Conservation (phyloP, 352 stramenopile genomes). For the Phytophthora vignae region DNA sequence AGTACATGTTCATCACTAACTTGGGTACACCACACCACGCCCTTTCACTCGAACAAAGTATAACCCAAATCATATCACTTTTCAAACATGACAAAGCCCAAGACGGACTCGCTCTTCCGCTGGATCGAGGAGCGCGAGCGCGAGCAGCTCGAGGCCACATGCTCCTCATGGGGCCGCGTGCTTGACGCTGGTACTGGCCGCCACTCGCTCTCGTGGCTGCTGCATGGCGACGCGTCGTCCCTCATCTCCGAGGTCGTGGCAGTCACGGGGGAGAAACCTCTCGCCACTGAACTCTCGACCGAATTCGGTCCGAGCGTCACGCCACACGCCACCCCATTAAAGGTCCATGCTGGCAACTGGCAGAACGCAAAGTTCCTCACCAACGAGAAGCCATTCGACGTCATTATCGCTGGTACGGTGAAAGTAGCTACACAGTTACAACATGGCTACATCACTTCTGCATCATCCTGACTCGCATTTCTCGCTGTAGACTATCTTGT, state of each 20-base stretch:
- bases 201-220: constrained; percentile 92
- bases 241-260: constrained; percentile 58
- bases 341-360: constrained; percentile 79
- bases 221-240: constrained; percentile 33
- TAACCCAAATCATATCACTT: background rate
- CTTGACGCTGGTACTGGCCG: constrained; percentile 91
- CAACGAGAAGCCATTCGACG: constrained; percentile 71
- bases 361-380: constrained; percentile 68
- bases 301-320: constrained; percentile 48
- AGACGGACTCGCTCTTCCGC: constrained; percentile 78
- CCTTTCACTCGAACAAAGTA: background rate
- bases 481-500: constrained; percentile 87
- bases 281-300: constrained; percentile 50
- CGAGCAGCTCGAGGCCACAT: constrained; percentile 19
- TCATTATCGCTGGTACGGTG: constrained; percentile 70
- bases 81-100: constrained; percentile 36
- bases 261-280: constrained; percentile 74
- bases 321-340: constrained; percentile 40
- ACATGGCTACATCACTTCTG: constrained; percentile 2
- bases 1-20: background rate
- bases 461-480: background rate
- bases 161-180: constrained; percentile 65
- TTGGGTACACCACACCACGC: constrained; percentile 7
- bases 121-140: constrained; percentile 75
- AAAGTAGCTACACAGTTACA: constrained; percentile 1